These are phyloP conservation scores for Cryptosporidium sp. DNA, from an alignment of 169 alveolate genomes.

Conservation along the genomic window DNA sequence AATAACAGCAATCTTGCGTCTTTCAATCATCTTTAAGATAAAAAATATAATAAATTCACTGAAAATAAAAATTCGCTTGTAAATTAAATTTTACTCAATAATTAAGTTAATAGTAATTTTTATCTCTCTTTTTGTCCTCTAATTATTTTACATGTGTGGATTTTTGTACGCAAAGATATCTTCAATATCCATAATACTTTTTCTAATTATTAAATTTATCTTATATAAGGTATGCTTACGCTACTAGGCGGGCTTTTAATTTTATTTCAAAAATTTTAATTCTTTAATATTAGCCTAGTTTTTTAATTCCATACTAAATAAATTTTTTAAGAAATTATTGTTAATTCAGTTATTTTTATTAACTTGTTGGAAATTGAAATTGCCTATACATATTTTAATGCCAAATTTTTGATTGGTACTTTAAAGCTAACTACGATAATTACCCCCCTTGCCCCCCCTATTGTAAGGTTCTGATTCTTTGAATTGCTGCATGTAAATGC, in stretches of 20 bases:
- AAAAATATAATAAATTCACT: background rate
- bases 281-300: too few relatives aligned
- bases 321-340: too few relatives aligned
- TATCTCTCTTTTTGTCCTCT: conserved; percentile 33
- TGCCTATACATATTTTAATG: too few relatives aligned
- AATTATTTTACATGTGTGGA: conserved; percentile 24
- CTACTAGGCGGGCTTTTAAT: background rate
- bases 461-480: background rate
- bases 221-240: background rate
- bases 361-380: too few relatives aligned
- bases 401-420: too few relatives aligned
- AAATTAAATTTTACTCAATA: background rate
- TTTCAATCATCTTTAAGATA: conserved; percentile 71
- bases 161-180: conserved; percentile 37
- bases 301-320: too few relatives aligned
- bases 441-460: background rate
- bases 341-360: too few relatives aligned
- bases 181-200: background rate
- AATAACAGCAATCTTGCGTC: conserved; percentile 82
- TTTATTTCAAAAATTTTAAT: too few relatives aligned
- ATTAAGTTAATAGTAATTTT: background rate
- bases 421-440: too few relatives aligned
- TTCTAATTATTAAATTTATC: background rate
- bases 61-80: conserved; percentile 6
- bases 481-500: background rate